Evolutionary conservation across 495 filamentous ascomycete genomes (phyloP), one percentile per base, ranked within the genome.

Genomic region (Aspergillus egyptiacus): DNA sequence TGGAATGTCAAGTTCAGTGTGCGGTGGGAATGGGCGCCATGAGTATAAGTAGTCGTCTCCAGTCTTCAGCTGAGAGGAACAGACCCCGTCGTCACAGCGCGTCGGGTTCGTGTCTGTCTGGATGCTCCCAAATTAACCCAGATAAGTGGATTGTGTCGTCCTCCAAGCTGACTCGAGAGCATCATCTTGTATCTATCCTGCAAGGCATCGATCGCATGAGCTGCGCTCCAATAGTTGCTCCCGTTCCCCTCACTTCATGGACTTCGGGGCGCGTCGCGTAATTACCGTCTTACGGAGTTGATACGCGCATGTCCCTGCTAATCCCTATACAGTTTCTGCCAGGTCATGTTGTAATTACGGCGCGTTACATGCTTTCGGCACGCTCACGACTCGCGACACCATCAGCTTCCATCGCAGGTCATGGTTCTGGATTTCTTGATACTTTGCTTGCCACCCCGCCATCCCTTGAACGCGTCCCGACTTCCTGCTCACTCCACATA

Each of bases 61-160:
- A n/a, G 13, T 14, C 40, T 23, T 7, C 30, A 41, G 14, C 38
- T 31, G 23, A 19, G 24, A 42, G 45, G 42, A 40, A 39, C 41
- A 18, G 27, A 17, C 11, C 11, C 20, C 23, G 24, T 19, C 13
- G 43, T 46, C 14, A 19, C 32, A 50, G 52, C 54, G 54, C 54
- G 54, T 56, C 54, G 20, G 22, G 48, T 56, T 56, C 54, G 54
- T 56, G 54, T 56, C 43, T 27, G 18, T 20, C 22, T 22, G 36
- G 14, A 35, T 10, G 45, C 23, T 30, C 38, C 27, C 22, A 25
- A 24, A 23, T 24, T 33, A 38, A 25, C 15, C 17, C 25, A n/a
- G n/a, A 38, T 48, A 39, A 48, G 28, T 15, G 8, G 24, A 27
- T 19, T 28, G n/a, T n/a, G n/a, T n/a, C n/a, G 22, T 5, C 30